Percentiles rank a stretch among this genome's conserved stretches.
phyloP scores from a whole-genome alignment of 768 basidiomycete species.

The Podaxis carcinomalis region DNA sequence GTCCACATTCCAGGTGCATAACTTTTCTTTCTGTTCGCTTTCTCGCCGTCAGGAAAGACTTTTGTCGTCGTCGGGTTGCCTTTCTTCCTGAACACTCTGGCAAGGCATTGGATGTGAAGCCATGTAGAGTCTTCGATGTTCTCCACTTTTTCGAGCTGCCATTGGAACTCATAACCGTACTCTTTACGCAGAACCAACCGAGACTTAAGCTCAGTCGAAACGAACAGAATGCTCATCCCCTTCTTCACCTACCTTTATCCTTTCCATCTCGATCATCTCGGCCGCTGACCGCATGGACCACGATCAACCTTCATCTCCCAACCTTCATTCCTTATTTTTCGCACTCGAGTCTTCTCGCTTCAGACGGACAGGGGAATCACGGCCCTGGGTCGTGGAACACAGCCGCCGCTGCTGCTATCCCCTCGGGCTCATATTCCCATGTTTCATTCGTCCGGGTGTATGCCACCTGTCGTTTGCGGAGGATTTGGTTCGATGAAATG shows the following conservation, averaged over 20 bases:
- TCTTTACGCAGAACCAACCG: background rate
- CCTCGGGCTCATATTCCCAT: conserved; percentile 43
- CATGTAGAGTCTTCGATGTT: background rate
- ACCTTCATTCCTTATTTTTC: conserved; percentile 59
- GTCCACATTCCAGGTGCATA: conserved; percentile 75
- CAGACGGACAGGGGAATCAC: conserved; percentile 8
- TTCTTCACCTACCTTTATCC: conserved; percentile 68
- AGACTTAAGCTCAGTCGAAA: background rate
- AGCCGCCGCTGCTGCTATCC: background rate
- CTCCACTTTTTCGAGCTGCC: no score
- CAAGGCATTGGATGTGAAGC: background rate
- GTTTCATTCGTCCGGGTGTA: conserved; percentile 72
- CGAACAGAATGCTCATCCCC: conserved; percentile 27
- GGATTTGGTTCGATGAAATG: conserved; percentile 73
- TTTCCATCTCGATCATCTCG: conserved; percentile 54
- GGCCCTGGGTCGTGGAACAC: background rate
- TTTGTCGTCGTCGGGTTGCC: background rate
- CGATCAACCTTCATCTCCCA: conserved; percentile 57
- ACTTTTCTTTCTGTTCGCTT: background rate
- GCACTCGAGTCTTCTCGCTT: conserved; percentile 25
- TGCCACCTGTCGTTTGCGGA: conserved; percentile 69
- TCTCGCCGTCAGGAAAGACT: background rate
- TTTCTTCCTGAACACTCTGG: background rate
- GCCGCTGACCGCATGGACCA: conserved; percentile 68
- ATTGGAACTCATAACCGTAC: background rate